Conservation (phyloP, 78 protist species). For the Dictyostelium brefeldianum region DNA sequence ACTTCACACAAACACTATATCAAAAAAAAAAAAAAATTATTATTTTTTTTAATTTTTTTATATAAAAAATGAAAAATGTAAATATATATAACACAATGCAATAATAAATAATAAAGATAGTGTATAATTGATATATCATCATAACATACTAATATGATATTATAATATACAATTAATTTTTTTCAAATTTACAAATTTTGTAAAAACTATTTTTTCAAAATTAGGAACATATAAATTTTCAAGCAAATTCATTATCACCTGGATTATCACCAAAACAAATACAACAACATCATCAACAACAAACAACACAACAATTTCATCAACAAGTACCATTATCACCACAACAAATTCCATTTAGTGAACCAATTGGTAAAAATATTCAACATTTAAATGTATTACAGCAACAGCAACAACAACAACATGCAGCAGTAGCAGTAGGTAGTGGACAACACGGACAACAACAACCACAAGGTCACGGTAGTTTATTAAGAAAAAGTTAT, state of each 20-base stretch:
- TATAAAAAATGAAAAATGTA: not conserved
- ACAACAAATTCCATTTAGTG: conserved; percentile 25
- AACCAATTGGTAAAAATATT: not conserved
- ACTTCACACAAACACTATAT: not conserved
- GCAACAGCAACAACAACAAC: not conserved
- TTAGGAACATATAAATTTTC: conserved; percentile 1
- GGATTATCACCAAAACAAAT: not conserved
- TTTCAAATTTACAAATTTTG: not conserved
- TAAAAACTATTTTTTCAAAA: not conserved
- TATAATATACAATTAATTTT: not conserved
- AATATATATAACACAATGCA: too few relatives aligned
- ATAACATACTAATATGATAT: not conserved
- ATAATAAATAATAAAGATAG: too few relatives aligned
- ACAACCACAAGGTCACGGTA: not conserved
- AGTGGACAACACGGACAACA: too few relatives aligned
- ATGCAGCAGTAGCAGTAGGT: not conserved
- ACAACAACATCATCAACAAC: not conserved
- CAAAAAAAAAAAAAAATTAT: too few relatives aligned
- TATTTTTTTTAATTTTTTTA: too few relatives aligned
- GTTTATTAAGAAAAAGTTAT: conserved; percentile 48
- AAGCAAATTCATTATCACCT: not conserved
- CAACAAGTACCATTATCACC: conserved; percentile 47
- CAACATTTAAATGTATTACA: not conserved
- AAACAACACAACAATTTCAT: conserved; percentile 7
- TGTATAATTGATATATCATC: too few relatives aligned